These are phyloP conservation scores for Lasiodiplodia sp. DNA, from an alignment of 2,329 filamentous ascomycete genomes.

Conservation along the genomic window DNA sequence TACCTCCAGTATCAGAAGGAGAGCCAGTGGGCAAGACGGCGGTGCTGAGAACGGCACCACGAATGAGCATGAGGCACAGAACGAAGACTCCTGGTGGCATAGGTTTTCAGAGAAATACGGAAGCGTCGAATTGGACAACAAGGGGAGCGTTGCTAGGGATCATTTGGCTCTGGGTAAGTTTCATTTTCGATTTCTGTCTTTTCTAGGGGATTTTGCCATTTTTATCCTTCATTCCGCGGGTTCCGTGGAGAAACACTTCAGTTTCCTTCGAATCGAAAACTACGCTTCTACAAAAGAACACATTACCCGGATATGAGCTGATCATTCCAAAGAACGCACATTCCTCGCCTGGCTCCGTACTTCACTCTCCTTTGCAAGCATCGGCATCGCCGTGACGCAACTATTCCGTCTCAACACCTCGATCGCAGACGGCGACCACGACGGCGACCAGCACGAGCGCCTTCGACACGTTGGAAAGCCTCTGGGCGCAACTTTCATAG, in stretches of 20 bases:
- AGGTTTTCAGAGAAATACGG: slow-evolving; percentile 65
- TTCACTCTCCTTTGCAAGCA: slow-evolving; percentile 80
- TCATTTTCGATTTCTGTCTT: not conserved
- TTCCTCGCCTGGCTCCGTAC: slow-evolving; percentile 88
- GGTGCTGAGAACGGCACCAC: slow-evolving; percentile 31
- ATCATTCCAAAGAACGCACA: slow-evolving; percentile 70
- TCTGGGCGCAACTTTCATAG: slow-evolving; percentile 78
- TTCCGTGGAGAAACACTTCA: not conserved
- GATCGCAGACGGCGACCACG: slow-evolving; percentile 44
- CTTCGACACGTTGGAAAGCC: slow-evolving; percentile 74
- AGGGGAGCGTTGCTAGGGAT: slow-evolving; percentile 82
- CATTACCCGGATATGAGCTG: not conserved
- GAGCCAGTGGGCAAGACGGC: slow-evolving; percentile 31
- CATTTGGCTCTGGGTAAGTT: slow-evolving; percentile 77
- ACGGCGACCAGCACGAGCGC: slow-evolving; percentile 29
- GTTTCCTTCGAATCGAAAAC: not conserved
- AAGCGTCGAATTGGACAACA: slow-evolving; percentile 81
- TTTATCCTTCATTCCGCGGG: not conserved
- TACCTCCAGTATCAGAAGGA: slow-evolving; percentile 6
- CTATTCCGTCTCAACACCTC: slow-evolving; percentile 82
- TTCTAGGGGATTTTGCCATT: not conserved
- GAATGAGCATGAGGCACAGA: not conserved
- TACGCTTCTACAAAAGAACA: not conserved
- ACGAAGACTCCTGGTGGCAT: slow-evolving; percentile 59
- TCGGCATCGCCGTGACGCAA: slow-evolving; percentile 84